Evolutionary conservation across 768 basidiomycete species (phyloP).

Genomic region (Suillus cothurnatus): DNA sequence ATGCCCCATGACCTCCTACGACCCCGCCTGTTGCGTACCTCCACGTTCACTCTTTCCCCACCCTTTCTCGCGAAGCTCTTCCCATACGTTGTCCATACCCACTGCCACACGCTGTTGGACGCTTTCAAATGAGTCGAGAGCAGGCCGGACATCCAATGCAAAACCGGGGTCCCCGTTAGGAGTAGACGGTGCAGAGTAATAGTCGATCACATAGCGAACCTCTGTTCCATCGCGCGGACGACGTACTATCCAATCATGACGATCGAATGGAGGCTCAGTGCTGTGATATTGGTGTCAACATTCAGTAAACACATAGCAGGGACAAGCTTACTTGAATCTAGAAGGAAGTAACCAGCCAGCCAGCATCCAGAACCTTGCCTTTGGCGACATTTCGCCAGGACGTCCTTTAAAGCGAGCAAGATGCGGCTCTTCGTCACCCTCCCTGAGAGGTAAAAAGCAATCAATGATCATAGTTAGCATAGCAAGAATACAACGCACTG

Average conservation of each 20-base stretch:
- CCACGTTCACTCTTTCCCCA: conserved; percentile 21
- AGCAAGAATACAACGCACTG: conserved; percentile 19
- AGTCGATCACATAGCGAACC: conserved; percentile 97
- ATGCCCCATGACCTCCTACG: background rate
- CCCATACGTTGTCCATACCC: conserved; percentile 72
- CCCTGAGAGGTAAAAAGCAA: conserved; percentile 37
- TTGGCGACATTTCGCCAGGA: conserved; percentile 93
- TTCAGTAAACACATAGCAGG: background rate
- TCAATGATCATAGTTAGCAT: conserved; percentile 7
- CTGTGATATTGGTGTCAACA: conserved; percentile 41
- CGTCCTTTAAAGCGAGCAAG: conserved; percentile 85
- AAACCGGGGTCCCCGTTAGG: conserved; percentile 94
- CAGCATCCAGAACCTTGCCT: conserved; percentile 84
- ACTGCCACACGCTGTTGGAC: conserved; percentile 71
- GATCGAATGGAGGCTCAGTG: conserved; percentile 92
- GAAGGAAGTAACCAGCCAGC: conserved; percentile 90
- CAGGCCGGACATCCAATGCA: conserved; percentile 93
- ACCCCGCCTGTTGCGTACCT: background rate
- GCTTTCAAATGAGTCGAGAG: conserved; percentile 82
- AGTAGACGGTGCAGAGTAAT: conserved; percentile 91
- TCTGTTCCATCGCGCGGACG: conserved; percentile 78
- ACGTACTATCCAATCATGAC: conserved; percentile 96
- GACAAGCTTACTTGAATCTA: conserved; percentile 74
- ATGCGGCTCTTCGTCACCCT: conserved; percentile 60
- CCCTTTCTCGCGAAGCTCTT: conserved; percentile 33